Evolutionary conservation across 1,139 yeast genomes (phyloP), one percentile per base, ranked within the genome.

Genomic region (Yamadazyma jaroonii): DNA sequence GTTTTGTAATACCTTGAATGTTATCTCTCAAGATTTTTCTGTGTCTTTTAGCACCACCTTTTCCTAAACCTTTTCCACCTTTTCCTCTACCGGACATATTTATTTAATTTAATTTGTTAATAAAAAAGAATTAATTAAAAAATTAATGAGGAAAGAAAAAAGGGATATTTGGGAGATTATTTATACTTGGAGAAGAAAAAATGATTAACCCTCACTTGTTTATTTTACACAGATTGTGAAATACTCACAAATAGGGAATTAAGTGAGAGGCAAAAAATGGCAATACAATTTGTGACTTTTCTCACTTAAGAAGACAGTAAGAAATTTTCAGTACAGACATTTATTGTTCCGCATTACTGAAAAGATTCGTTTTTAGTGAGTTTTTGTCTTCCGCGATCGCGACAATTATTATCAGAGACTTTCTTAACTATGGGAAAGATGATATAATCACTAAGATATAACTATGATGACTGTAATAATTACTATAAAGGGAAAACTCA

Each of bases 41-140:
- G 89, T 92, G 98, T 77, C 97, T 92, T 84, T 92, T 92, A 62
- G 98, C 97, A 79, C 97, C 97, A 76, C 92, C 97, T 77, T 92
- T 90, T 66, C 97, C 97, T 63, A 89, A 80, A 74, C 97, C 97
- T 85, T 89, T 89, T 71, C 97, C 97, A 67, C 97, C 97, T 88
- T 89, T 89, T 67, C 97, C 97, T 84, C 97, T 90, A 72, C 97
- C 97, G 65, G 97, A 87, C 97, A 90, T 90, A 65, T 25, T 32
- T n/a, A 9, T 7, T 28, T 33, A 33, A 17, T 20, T 31, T n/a
- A n/a, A 31, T 10, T 31, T 31, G 21, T 21, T 24, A 23, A 13
- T 23, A 13, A 12, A 29, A 29, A 9, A 20, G 17, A 17, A 11
- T 13, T 29, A 31, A 22, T 27, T 31, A 37, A 30, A 38, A 23